These are phyloP conservation scores for Rhododendron henanense DNA, from an alignment of 148 eudicot species.

Conservation along the genomic window DNA sequence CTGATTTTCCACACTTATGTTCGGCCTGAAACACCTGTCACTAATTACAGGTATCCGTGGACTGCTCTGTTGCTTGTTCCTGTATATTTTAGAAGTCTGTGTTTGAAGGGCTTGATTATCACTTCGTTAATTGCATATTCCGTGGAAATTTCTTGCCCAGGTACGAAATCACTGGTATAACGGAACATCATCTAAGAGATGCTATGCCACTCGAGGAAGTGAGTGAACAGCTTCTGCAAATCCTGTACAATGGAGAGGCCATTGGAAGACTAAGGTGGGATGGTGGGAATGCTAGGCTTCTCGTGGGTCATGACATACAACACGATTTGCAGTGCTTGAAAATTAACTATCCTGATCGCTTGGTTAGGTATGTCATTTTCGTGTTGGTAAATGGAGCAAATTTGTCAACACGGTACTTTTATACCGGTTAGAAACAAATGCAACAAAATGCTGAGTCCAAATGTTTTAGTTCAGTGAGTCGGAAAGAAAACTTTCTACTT, in stretches of 20 bases:
- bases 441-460: not conserved
- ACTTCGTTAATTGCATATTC: not conserved
- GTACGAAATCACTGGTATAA: slow-evolving; percentile 58
- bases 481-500: not conserved
- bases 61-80: not conserved
- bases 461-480: not conserved
- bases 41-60: slow-evolving; percentile 58
- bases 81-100: not conserved
- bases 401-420: not conserved
- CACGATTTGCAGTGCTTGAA: slow-evolving; percentile 60
- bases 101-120: not conserved
- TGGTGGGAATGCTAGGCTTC: slow-evolving; percentile 71
- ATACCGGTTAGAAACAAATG: not conserved
- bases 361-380: slow-evolving; percentile 46
- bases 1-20: slow-evolving; percentile 68
- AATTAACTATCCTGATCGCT: slow-evolving; percentile 58
- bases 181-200: slow-evolving; percentile 55
- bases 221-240: slow-evolving; percentile 45
- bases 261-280: slow-evolving; percentile 47
- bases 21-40: slow-evolving; percentile 59
- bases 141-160: slow-evolving; percentile 19
- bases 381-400: not conserved
- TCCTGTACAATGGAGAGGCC: slow-evolving; percentile 67
- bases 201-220: slow-evolving; percentile 71
- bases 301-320: slow-evolving; percentile 69